Percentiles rank a stretch among this genome's conserved stretches.
Evolutionary conservation across 768 basidiomycete species (phyloP).

Genomic region (Lactarius psammicola): DNA sequence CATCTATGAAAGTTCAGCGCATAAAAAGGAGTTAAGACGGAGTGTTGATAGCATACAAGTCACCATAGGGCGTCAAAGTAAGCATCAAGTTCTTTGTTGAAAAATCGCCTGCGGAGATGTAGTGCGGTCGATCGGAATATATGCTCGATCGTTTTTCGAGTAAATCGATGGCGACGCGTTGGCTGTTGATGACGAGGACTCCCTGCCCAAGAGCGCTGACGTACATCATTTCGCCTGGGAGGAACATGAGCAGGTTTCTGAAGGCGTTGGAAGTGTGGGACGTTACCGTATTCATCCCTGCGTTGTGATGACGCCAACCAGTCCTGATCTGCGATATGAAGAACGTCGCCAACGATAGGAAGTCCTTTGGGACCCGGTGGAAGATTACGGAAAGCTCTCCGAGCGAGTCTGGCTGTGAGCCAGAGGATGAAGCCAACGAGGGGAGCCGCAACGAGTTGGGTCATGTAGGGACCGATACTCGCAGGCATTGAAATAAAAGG

Average conservation of each 20-base stretch:
- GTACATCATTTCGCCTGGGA: conserved; percentile 34
- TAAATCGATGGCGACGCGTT: conserved; percentile 30
- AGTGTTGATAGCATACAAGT: conserved; percentile 1
- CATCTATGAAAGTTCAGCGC: conserved; percentile 13
- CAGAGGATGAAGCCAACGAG: not conserved
- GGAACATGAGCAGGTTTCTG: not conserved
- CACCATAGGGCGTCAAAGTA: conserved; percentile 31
- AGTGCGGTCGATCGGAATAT: conserved; percentile 1
- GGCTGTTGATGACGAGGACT: conserved; percentile 35
- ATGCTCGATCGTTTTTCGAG: conserved; percentile 28
- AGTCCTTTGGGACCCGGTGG: not conserved
- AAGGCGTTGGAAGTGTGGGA: too few relatives aligned
- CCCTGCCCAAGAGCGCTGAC: conserved; percentile 33
- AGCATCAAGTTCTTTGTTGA: conserved; percentile 33
- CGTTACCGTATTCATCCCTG: not conserved
- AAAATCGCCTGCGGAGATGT: conserved; percentile 33
- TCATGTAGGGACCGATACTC: too few relatives aligned
- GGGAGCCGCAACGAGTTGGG: not conserved
- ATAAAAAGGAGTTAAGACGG: too few relatives aligned
- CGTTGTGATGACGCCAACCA: not conserved
- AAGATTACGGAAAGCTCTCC: not conserved
- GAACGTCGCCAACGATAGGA: not conserved
- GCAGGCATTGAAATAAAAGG: too few relatives aligned
- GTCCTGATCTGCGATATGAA: not conserved
- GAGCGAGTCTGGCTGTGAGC: not conserved